These are phyloP conservation scores for Schizosaccharomyces lindneri DNA, from an alignment of 805 yeast species.

Conservation along the genomic window DNA sequence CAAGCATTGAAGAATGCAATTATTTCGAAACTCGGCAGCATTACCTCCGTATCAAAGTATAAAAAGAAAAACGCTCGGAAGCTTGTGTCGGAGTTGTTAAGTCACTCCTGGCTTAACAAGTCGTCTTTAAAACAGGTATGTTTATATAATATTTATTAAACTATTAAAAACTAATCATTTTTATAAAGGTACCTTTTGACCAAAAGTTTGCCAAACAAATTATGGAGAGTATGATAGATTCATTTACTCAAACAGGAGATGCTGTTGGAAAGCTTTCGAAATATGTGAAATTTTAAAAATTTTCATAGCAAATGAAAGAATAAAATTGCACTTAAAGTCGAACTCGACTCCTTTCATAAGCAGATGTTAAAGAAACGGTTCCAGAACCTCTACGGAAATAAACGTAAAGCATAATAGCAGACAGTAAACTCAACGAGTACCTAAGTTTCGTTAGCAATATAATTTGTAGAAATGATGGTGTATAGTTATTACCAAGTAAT, in stretches of 20 bases:
- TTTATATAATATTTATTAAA: not conserved
- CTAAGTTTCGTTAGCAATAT: not conserved
- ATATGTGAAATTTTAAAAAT: not conserved
- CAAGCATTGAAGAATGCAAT: not conserved
- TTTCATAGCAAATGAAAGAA: not conserved
- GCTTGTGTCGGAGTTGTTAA: not conserved
- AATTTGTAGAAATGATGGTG: too few species aligned
- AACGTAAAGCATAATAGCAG: constrained; percentile 1
- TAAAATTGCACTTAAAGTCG: not conserved
- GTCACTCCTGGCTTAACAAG: not conserved
- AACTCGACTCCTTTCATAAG: not conserved
- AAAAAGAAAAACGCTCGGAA: not conserved
- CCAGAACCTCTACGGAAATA: not conserved
- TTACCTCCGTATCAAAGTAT: not conserved
- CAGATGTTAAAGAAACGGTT: not conserved
- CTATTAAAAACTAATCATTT: not conserved
- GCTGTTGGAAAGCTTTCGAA: not conserved
- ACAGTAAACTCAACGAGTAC: not conserved
- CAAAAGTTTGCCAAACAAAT: not conserved
- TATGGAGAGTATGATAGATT: not conserved
- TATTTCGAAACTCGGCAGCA: not conserved
- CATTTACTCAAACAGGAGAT: not conserved
- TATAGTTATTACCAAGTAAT: constrained; percentile 47
- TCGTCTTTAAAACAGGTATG: not conserved
- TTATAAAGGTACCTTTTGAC: not conserved